Conservation (phyloP, 1,284 basidiomycete species). For the Fistulinella cinereoalba region DNA sequence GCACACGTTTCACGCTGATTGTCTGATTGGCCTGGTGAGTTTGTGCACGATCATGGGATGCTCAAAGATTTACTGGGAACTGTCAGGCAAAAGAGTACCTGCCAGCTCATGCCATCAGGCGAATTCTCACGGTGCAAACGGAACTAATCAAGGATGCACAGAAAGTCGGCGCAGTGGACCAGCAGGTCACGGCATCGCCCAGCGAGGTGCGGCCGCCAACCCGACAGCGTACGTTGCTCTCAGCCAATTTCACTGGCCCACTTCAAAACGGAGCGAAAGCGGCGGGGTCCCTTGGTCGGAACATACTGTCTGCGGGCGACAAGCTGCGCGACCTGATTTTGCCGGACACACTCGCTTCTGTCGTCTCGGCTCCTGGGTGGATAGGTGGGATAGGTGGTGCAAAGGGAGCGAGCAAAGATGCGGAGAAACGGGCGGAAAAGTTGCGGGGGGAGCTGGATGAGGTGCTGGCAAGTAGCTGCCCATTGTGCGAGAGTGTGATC, state of each 20-base stretch:
- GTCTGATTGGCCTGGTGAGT: slow-evolving; percentile 84
- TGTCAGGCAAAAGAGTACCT: slow-evolving; percentile 86
- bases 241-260: slow-evolving; percentile 63
- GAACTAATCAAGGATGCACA: slow-evolving; percentile 66
- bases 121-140: slow-evolving; percentile 81
- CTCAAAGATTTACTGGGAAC: slow-evolving; percentile 9
- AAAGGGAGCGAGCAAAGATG: slow-evolving; percentile 51
- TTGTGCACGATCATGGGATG: not conserved
- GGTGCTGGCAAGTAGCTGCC: slow-evolving; percentile 82
- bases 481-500: slow-evolving; percentile 87
- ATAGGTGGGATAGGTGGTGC: slow-evolving; percentile 59
- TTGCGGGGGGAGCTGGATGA: slow-evolving; percentile 83
- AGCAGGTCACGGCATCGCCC: slow-evolving; percentile 35
- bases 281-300: slow-evolving; percentile 69
- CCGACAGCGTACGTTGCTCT: slow-evolving; percentile 65
- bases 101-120: slow-evolving; percentile 74
- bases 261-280: slow-evolving; percentile 59
- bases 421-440: slow-evolving; percentile 62
- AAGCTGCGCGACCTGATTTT: slow-evolving; percentile 86
- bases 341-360: slow-evolving; percentile 81
- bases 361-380: slow-evolving; percentile 66
- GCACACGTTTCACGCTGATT: slow-evolving; percentile 94
- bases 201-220: slow-evolving; percentile 42
- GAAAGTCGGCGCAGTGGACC: slow-evolving; percentile 35
- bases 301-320: slow-evolving; percentile 86